A percentile compares a stretch with the other conserved stretches of the same genome.
Evolutionary conservation across 2,329 filamentous ascomycete genomes (phyloP).

Genomic region (Lachnellula subtilissima): DNA sequence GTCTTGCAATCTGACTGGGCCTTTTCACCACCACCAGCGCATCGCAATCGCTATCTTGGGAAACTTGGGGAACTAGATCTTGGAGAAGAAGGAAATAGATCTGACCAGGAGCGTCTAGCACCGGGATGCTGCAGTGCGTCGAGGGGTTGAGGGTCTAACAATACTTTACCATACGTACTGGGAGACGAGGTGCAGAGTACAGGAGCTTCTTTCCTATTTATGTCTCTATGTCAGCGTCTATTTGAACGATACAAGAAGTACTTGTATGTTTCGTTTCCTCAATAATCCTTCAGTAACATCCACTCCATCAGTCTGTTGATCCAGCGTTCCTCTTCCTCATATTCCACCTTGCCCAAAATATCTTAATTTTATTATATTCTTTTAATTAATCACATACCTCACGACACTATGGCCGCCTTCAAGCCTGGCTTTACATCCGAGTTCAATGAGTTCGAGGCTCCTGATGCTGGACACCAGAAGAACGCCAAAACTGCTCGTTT

Average conservation of each 20-base stretch:
- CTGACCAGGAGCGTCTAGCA: constrained; percentile 22
- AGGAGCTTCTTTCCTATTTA: constrained; percentile 21
- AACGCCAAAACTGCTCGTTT: constrained; percentile 4
- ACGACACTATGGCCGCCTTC: constrained; percentile 11
- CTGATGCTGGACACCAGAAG: constrained; percentile 6
- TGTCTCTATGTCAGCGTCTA: constrained; percentile 25
- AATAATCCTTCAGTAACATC: background rate
- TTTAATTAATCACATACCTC: background rate
- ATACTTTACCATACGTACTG: background rate
- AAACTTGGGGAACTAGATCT: background rate
- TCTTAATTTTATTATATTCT: background rate
- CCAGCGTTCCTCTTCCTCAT: constrained; percentile 7
- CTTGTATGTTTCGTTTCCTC: constrained; percentile 27
- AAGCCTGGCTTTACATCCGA: constrained; percentile 19
- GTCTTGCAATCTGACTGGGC: constrained; percentile 6
- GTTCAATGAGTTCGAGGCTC: constrained; percentile 22
- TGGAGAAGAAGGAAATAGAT: constrained; percentile 11
- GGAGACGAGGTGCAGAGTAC: background rate
- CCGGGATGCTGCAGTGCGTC: constrained; percentile 10
- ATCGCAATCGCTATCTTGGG: constrained; percentile 10
- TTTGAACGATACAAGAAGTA: constrained; percentile 23
- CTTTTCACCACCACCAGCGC: constrained; percentile 3
- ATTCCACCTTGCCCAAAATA: background rate
- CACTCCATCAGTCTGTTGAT: constrained; percentile 13
- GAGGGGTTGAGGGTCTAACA: background rate